Percentiles rank a stretch among this genome's conserved stretches.
Evolutionary conservation across 345 rosid species (phyloP).

Genomic region (Mallotus nudiflorus): DNA sequence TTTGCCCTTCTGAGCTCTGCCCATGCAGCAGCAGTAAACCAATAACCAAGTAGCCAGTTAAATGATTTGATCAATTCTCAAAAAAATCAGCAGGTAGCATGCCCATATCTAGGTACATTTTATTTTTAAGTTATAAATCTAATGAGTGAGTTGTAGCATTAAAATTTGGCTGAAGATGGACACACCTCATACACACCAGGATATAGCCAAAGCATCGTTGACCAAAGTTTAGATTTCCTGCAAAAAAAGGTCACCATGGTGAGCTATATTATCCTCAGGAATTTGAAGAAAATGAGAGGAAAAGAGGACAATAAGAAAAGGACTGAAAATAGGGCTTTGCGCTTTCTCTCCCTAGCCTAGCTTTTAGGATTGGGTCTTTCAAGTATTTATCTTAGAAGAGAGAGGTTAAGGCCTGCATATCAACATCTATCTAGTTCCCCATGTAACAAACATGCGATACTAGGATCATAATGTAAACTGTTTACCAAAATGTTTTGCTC

Average conservation of each 20-base stretch:
- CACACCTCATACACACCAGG: conserved; percentile 83
- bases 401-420: too few relatives aligned
- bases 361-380: neutral
- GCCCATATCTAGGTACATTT: neutral
- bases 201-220: conserved; percentile 88
- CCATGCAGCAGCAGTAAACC: neutral
- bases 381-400: too few relatives aligned
- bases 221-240: conserved; percentile 72
- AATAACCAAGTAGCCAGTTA: neutral
- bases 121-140: neutral
- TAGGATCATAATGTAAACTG: neutral
- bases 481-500: neutral
- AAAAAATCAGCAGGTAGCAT: neutral
- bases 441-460: neutral
- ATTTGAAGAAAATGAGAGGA: conserved; percentile 3
- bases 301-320: neutral
- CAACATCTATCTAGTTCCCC: neutral
- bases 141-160: neutral
- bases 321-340: neutral
- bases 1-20: neutral
- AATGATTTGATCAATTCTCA: neutral
- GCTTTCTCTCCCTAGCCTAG: neutral
- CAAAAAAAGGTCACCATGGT: conserved; percentile 15
- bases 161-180: conserved; percentile 1
- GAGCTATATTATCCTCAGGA: neutral